Conservation (phyloP, 2,329 filamentous ascomycete species). For the Chaetomiaceae sp. region DNA sequence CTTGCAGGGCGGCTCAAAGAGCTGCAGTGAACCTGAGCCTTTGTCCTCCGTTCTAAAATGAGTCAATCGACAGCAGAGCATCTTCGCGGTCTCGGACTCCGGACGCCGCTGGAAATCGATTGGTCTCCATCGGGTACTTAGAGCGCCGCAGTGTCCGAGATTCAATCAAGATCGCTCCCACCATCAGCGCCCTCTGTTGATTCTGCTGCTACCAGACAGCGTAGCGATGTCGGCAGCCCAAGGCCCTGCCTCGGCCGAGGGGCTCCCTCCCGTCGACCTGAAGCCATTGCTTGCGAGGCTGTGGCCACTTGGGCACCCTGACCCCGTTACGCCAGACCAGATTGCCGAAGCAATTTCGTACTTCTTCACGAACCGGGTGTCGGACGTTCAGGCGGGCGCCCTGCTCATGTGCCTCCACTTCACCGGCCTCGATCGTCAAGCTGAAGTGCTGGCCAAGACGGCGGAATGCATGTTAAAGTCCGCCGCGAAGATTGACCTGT, state of each 20-base stretch:
- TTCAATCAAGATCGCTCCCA: background rate
- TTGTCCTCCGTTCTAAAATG: conserved; percentile 16
- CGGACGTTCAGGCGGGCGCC: conserved; percentile 80
- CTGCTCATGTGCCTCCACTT: conserved; percentile 90
- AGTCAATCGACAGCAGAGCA: conserved; percentile 17
- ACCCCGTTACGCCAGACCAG: conserved; percentile 63
- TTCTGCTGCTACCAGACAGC: background rate
- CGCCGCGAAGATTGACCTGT: conserved; percentile 63
- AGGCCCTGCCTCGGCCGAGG: conserved; percentile 3
- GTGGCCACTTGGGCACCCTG: conserved; percentile 48
- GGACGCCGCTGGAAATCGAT: background rate
- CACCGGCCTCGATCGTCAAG: conserved; percentile 73
- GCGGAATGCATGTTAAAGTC: conserved; percentile 78
- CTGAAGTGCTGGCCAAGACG: conserved; percentile 81
- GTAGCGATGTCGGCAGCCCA: conserved; percentile 1
- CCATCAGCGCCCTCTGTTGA: background rate
- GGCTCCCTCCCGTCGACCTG: conserved; percentile 45
- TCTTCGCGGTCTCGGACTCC: background rate
- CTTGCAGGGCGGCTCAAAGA: conserved; percentile 7
- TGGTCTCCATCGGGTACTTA: conserved; percentile 2
- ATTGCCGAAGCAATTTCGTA: conserved; percentile 85
- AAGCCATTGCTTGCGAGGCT: conserved; percentile 67
- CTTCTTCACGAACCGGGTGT: conserved; percentile 86
- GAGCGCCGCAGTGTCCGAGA: background rate
- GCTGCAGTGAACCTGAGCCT: background rate